Evolutionary conservation across 176 grass and related monocot species (phyloP).

Genomic region (Alopecurus myosuroides): DNA sequence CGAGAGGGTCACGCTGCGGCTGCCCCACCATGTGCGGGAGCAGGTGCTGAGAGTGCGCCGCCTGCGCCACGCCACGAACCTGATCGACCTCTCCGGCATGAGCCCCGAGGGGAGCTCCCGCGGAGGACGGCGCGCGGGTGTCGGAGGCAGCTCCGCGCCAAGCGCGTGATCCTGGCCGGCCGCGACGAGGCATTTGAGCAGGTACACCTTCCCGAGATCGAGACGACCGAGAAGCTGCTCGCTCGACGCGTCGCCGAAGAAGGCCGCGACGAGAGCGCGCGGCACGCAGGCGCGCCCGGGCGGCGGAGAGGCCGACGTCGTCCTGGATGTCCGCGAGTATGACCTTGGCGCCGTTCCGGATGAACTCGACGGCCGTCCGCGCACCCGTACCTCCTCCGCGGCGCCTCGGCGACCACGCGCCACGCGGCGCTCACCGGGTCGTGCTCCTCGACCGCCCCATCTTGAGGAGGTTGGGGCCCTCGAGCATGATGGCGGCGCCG

Average conservation of each 20-base stretch:
- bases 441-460: constrained; percentile 86
- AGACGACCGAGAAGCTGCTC: constrained; percentile 18
- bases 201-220: constrained; percentile 45
- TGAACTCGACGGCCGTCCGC: too few species aligned
- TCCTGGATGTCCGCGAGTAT: too few species aligned
- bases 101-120: constrained; percentile 53
- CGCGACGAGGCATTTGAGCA: constrained; percentile 87
- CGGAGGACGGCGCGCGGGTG: neutral
- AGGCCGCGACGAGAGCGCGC: constrained; percentile 57
- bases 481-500: too few species aligned
- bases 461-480: too few species aligned
- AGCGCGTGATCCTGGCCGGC: constrained; percentile 91
- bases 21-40: constrained; percentile 57
- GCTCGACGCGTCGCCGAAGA: constrained; percentile 30
- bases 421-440: constrained; percentile 54
- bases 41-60: constrained; percentile 49
- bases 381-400: constrained; percentile 68
- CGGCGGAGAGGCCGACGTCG: too few species aligned
- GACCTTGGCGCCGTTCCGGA: too few species aligned
- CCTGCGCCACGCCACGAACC: constrained; percentile 63
- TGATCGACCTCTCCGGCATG: constrained; percentile 38
- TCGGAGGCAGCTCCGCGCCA: constrained; percentile 31
- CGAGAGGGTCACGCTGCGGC: constrained; percentile 76
- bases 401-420: constrained; percentile 57
- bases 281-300: too few species aligned